Conservation (phyloP, 495 filamentous ascomycete species). For the Neurospora sp. region DNA sequence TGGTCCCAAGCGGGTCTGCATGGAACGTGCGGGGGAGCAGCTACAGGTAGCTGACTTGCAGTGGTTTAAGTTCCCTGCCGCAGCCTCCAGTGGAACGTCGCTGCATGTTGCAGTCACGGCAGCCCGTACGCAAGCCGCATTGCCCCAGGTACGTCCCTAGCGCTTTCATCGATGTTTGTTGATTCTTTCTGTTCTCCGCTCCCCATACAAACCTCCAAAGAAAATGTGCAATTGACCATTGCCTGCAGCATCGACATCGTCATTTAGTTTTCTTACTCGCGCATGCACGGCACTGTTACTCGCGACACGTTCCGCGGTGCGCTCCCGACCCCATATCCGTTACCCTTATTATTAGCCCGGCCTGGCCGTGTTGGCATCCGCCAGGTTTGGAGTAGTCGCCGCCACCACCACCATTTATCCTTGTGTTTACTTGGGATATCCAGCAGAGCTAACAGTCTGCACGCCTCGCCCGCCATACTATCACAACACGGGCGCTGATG, state of each 20-base stretch:
- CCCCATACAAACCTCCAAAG: slow-evolving; percentile 6
- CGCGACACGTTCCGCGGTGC: not conserved
- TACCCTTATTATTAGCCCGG: not conserved
- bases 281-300: slow-evolving; percentile 4
- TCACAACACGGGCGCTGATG: slow-evolving; percentile 14
- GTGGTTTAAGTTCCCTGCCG: not conserved
- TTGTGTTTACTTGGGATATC: not conserved
- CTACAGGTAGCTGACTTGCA: not conserved
- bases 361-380: not conserved
- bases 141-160: slow-evolving; percentile 19
- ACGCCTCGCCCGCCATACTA: not conserved
- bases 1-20: slow-evolving; percentile 1
- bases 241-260: not conserved
- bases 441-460: not conserved
- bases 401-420: not conserved
- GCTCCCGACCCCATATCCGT: not conserved
- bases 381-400: slow-evolving; percentile 2
- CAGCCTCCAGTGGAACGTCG: not conserved
- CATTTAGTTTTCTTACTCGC: slow-evolving; percentile 1
- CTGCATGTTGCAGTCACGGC: not conserved
- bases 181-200: slow-evolving; percentile 22
- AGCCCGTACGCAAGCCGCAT: slow-evolving; percentile 10
- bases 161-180: slow-evolving; percentile 22
- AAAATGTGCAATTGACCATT: slow-evolving; percentile 16
- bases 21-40: slow-evolving; percentile 17